Evolutionary conservation across 2,329 filamentous ascomycete genomes (phyloP).

Genomic region (Zarea fungicola): DNA sequence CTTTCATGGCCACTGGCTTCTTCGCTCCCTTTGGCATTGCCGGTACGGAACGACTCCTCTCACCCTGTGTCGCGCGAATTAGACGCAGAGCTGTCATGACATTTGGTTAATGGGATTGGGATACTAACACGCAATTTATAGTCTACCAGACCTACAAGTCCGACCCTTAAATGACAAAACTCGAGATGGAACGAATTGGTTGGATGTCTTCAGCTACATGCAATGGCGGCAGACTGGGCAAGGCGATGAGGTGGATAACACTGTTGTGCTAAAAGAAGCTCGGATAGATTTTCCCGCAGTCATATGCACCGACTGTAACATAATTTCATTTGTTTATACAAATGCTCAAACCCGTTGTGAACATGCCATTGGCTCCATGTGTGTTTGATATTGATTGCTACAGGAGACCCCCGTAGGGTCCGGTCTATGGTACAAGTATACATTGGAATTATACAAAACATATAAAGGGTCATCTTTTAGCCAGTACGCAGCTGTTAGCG

Average conservation of each 20-base stretch:
- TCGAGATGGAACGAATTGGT: background rate
- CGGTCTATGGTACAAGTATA: background rate
- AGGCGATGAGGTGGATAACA: background rate
- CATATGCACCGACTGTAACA: slow-evolving; percentile 13
- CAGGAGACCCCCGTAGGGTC: background rate
- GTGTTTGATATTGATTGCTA: background rate
- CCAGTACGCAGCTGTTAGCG: background rate
- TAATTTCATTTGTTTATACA: slow-evolving; percentile 15
- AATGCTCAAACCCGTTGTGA: background rate
- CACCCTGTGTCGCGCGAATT: slow-evolving; percentile 11
- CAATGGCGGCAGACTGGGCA: background rate
- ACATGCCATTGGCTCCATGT: too few relatives aligned
- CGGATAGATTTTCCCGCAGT: slow-evolving; percentile 13
- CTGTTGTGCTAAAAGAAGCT: slow-evolving; percentile 13
- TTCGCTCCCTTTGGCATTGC: slow-evolving; percentile 58
- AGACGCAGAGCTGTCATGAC: background rate
- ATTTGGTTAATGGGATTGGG: background rate
- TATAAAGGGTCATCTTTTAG: background rate
- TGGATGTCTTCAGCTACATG: background rate
- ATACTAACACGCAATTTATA: slow-evolving; percentile 26
- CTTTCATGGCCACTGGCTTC: slow-evolving; percentile 56
- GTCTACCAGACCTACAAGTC: slow-evolving; percentile 44
- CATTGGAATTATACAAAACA: slow-evolving; percentile 16
- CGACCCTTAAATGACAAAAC: slow-evolving; percentile 25
- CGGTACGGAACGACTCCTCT: slow-evolving; percentile 39